phyloP scores from a whole-genome alignment of 179 eudicot genomes.

The Beta lomatogona region DNA sequence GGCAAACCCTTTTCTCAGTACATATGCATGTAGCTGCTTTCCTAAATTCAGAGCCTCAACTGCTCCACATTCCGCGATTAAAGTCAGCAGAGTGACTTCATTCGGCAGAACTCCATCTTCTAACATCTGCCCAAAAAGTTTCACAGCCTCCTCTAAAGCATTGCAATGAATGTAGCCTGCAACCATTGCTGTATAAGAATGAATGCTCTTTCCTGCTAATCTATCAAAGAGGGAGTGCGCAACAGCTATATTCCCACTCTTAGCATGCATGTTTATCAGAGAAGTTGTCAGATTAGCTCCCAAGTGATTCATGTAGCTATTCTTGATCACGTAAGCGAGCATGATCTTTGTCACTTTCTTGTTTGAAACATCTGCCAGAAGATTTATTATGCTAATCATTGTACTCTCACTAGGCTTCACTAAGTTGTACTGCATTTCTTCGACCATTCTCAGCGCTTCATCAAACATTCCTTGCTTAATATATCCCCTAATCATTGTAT shows the following conservation, averaged over 20 bases:
- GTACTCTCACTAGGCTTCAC: conserved; percentile 38
- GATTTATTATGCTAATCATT: conserved; percentile 34
- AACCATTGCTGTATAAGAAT: conserved; percentile 36
- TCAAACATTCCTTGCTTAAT: conserved; percentile 24
- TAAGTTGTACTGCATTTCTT: conserved; percentile 30
- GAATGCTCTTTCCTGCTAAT: conserved; percentile 29
- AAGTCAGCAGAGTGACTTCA: conserved; percentile 37
- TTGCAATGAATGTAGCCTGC: conserved; percentile 32
- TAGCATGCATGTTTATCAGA: conserved; percentile 36
- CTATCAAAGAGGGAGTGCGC: conserved; percentile 34
- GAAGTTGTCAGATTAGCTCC: conserved; percentile 30
- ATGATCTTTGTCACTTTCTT: conserved; percentile 24
- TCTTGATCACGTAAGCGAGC: conserved; percentile 39
- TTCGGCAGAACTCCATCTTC: conserved; percentile 31
- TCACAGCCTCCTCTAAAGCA: conserved; percentile 26
- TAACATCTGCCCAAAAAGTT: conserved; percentile 33
- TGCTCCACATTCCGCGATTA: conserved; percentile 39
- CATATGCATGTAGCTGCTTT: conserved; percentile 38
- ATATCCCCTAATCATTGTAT: conserved; percentile 33
- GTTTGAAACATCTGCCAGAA: conserved; percentile 25
- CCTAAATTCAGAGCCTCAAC: conserved; percentile 33
- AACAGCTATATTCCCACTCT: conserved; percentile 30
- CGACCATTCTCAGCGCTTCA: conserved; percentile 32
- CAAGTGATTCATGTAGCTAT: neutral
- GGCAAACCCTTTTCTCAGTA: conserved; percentile 37